A percentile compares a stretch with the other conserved stretches of the same genome.
Evolutionary conservation across 305 asterid genomes (phyloP).

Genomic region (Solanum aculeatissimum): DNA sequence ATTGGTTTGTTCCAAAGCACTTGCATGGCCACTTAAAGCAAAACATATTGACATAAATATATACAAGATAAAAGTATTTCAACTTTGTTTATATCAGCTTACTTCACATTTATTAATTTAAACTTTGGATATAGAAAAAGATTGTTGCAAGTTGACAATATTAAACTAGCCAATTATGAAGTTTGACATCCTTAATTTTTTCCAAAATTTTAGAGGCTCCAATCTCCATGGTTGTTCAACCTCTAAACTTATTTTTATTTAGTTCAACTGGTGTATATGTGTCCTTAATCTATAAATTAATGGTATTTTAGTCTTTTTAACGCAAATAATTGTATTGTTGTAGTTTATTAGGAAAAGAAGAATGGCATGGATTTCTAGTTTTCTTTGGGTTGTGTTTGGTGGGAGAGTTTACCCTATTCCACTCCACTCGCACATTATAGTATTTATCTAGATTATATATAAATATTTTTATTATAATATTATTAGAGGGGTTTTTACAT

Average conservation of each 20-base stretch:
- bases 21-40: not conserved
- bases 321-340: not conserved
- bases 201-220: not conserved
- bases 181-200: not conserved
- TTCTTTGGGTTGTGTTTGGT: not conserved
- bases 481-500: not conserved
- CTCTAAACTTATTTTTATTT: not conserved
- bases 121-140: not conserved
- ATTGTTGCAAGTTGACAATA: not conserved
- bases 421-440: no score
- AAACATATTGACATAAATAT: not conserved
- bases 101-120: not conserved
- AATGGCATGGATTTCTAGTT: not conserved
- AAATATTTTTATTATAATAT: no score
- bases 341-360: not conserved
- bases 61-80: not conserved
- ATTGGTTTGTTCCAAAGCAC: not conserved
- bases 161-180: not conserved
- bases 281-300: not conserved
- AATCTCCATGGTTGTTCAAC: not conserved
- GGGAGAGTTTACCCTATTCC: fast-evolving
- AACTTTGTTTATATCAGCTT: not conserved
- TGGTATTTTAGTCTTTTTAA: not conserved
- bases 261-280: not conserved
- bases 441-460: no score